Percentiles rank a stretch among this genome's conserved stretches.
Evolutionary conservation across 2,329 filamentous ascomycete species (phyloP).

Genomic region (Sclerotinia spermophila): DNA sequence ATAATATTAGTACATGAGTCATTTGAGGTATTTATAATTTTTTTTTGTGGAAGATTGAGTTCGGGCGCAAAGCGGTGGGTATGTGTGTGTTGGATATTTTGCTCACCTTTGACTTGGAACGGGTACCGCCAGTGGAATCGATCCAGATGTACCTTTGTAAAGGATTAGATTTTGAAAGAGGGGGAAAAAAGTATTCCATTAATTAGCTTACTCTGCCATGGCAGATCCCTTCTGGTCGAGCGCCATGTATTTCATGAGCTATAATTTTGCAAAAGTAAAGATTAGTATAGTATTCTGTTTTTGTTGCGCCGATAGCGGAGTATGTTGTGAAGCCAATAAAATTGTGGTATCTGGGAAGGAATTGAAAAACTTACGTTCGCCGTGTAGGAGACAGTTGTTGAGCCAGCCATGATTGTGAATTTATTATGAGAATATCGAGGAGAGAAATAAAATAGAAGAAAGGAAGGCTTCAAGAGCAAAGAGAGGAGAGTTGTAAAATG

Average conservation of each 20-base stretch:
- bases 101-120: constrained; percentile 94
- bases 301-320: constrained; percentile 18
- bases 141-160: constrained; percentile 76
- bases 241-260: constrained; percentile 89
- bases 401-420: constrained; percentile 34
- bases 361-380: constrained; percentile 39
- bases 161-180: constrained; percentile 17
- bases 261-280: constrained; percentile 30
- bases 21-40: constrained; percentile 20
- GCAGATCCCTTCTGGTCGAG: constrained; percentile 85
- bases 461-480: neutral
- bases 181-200: constrained; percentile 46
- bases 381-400: constrained; percentile 38
- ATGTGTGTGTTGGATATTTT: constrained; percentile 27
- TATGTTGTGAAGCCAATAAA: neutral
- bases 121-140: constrained; percentile 74
- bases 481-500: neutral
- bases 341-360: constrained; percentile 17
- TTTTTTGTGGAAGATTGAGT: neutral
- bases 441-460: neutral
- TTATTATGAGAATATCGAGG: constrained; percentile 6
- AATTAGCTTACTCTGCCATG: constrained; percentile 86
- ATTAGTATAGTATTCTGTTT: neutral
- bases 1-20: neutral
- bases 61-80: constrained; percentile 3